A percentile compares a stretch with the other conserved stretches of the same genome.
Conservation (phyloP, 768 basidiomycete genomes). For the Pholiota microspora region DNA sequence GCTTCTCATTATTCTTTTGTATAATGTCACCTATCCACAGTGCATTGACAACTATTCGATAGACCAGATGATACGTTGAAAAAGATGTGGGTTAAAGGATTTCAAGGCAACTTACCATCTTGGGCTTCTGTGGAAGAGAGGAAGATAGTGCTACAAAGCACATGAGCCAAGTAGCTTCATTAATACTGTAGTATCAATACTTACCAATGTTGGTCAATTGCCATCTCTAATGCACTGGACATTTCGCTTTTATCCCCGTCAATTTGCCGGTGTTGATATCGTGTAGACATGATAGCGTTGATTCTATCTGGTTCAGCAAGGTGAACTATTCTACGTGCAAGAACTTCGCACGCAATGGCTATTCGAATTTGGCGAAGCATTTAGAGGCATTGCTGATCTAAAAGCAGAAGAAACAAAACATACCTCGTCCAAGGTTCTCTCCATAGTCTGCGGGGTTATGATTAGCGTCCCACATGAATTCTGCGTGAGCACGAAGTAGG, state of each 20-base stretch:
- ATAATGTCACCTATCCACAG: slow-evolving; percentile 85
- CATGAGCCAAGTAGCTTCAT: neutral
- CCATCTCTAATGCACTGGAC: slow-evolving; percentile 79
- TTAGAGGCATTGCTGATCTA: slow-evolving; percentile 5
- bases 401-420: slow-evolving; percentile 10
- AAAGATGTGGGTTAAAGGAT: neutral
- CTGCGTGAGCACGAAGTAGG: slow-evolving; percentile 70
- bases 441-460: slow-evolving; percentile 82
- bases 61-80: neutral
- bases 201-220: slow-evolving; percentile 91
- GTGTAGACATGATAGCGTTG: slow-evolving; percentile 70
- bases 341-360: slow-evolving; percentile 83
- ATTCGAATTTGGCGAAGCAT: neutral
- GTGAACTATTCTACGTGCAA: slow-evolving; percentile 81
- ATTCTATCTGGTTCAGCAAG: slow-evolving; percentile 60
- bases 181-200: slow-evolving; percentile 2
- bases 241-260: slow-evolving; percentile 79
- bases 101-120: slow-evolving; percentile 46
- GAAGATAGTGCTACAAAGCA: slow-evolving; percentile 63
- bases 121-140: slow-evolving; percentile 85
- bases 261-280: slow-evolving; percentile 66
- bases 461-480: slow-evolving; percentile 82
- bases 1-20: slow-evolving; percentile 70
- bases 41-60: slow-evolving; percentile 62
- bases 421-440: slow-evolving; percentile 82